Evolutionary conservation across 2,329 filamentous ascomycete genomes (phyloP), one percentile per base, ranked within the genome.

Genomic region (Beauveria asiatica): DNA sequence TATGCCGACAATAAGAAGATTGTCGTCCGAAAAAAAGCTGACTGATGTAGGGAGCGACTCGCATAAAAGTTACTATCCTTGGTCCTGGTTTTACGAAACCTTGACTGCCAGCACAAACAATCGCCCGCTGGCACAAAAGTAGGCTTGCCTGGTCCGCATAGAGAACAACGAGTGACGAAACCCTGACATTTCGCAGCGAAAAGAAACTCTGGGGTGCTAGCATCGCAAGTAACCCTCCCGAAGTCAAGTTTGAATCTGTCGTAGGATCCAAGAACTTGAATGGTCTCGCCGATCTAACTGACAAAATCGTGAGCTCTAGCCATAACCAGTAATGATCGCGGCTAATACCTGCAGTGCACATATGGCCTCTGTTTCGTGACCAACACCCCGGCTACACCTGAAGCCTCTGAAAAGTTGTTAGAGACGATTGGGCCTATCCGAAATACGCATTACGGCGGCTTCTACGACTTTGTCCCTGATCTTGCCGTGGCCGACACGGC

Each of bases 401-500:
- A 86, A 64, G 81, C 86, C 6, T 97, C 92, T 0, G 74, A 93
- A 72, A 71, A 76, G n/a, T 78, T 97, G 1, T 78, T 97, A 2
- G 82, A 90, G 68, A 84, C 85, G 59, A 95, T 99, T 64, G 84
- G 91, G 0, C 93, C 93, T 64, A 92, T 97, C 67, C 84, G 92
- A 19, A 80, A 87, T 63, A 99, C 94, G 0, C 94, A 97, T 71
- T 99, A 97, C 72, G 93, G 90, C 76, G 84, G 75, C 62, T 81
- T 82, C 69, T 83, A 83, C 67, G 93, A 97, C 73, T 97, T 97
- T 72, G 89, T 90, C 1, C 88, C 92, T 5, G 89, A 97, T 72
- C 82, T 97, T 25, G 87, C 90, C 30, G 88, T 88, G 69, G 92
- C 92, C 65, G 92, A 96, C 69, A 95, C 90, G 1, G 92, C 92